Percentiles rank a stretch among this genome's conserved stretches.
phyloP scores from a whole-genome alignment of 345 rosid genomes.

The Populus deltoides region DNA sequence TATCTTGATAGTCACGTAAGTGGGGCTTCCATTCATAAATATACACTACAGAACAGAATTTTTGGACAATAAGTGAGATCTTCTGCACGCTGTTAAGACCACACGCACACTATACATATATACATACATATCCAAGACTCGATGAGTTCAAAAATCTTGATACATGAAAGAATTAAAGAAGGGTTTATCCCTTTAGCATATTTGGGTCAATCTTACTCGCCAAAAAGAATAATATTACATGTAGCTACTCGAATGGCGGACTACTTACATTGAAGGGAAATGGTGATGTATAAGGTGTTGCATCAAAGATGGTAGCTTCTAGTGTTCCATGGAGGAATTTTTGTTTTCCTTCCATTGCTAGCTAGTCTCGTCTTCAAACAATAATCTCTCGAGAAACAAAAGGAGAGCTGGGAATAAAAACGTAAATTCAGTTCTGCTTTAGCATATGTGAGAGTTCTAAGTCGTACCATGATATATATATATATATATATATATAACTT shows the following conservation, averaged over 20 bases:
- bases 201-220: too few species aligned
- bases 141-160: too few species aligned
- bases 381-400: slow-evolving; percentile 1
- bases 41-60: slow-evolving; percentile 44
- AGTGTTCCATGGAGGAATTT: slow-evolving; percentile 83
- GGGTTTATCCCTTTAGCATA: too few species aligned
- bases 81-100: too few species aligned
- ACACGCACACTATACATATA: too few species aligned
- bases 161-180: too few species aligned
- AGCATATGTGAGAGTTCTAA: background rate
- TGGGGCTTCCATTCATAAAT: slow-evolving; percentile 44
- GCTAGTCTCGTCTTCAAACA: background rate
- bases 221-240: too few species aligned
- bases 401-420: background rate
- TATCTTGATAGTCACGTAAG: slow-evolving; percentile 68
- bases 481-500: slow-evolving; percentile 15
- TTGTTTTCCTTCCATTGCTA: slow-evolving; percentile 37
- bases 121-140: too few species aligned
- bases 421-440: too few species aligned
- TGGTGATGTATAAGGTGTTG: slow-evolving; percentile 58
- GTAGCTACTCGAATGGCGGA: too few species aligned
- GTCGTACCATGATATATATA: background rate
- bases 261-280: slow-evolving; percentile 68
- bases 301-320: slow-evolving; percentile 75
- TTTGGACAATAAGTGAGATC: too few species aligned